Evolutionary conservation across 2,329 filamentous ascomycete species (phyloP).

Genomic region (Lasiodiplodia gonubiensis): DNA sequence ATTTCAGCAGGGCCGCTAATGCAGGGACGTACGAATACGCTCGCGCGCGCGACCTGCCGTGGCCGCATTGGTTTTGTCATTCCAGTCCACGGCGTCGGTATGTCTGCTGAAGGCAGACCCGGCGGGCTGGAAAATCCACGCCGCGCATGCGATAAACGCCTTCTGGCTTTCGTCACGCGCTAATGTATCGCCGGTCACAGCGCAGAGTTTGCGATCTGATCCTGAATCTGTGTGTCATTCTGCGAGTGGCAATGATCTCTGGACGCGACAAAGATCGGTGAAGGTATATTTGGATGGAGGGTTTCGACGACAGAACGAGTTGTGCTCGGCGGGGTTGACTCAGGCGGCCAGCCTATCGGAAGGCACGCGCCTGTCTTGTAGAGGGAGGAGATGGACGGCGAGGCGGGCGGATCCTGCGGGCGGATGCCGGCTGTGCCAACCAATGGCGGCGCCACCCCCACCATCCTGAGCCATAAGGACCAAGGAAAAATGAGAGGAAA

Average conservation of each 20-base stretch:
- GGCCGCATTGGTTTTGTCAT: neutral
- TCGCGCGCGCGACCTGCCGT: neutral
- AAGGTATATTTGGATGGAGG: neutral
- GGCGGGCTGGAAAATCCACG: neutral
- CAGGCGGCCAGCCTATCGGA: neutral
- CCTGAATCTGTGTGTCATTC: constrained; percentile 2
- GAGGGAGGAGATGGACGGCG: neutral
- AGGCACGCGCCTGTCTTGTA: neutral
- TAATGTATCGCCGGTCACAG: constrained; percentile 8
- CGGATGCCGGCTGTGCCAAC: constrained; percentile 5
- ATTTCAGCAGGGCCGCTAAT: constrained; percentile 8
- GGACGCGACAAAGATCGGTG: neutral
- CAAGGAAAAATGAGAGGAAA: neutral
- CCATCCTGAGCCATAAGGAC: constrained; percentile 13
- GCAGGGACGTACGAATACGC: constrained; percentile 14
- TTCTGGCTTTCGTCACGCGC: constrained; percentile 21
- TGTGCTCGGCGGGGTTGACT: neutral
- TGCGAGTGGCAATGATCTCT: constrained; percentile 11
- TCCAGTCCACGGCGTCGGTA: neutral
- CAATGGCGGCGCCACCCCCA: constrained; percentile 16
- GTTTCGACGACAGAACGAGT: neutral
- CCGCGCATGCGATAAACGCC: neutral
- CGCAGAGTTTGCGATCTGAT: constrained; percentile 5
- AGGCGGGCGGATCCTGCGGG: constrained; percentile 12
- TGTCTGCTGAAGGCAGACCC: neutral